Evolutionary conservation across 2,329 filamentous ascomycete genomes (phyloP).

Genomic region (Tolypocladium amazonense): DNA sequence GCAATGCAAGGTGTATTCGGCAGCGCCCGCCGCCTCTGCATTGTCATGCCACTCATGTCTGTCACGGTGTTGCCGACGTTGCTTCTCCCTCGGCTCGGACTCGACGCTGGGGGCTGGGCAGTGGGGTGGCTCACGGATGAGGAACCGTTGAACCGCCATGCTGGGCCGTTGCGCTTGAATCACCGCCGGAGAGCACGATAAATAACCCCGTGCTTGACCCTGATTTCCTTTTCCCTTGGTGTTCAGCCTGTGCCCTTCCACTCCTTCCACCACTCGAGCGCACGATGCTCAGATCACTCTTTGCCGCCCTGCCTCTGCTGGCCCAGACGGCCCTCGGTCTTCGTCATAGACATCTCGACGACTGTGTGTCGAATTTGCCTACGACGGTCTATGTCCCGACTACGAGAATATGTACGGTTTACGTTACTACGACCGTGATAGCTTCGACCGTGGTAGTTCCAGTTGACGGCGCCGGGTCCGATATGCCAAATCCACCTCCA

Average conservation of each 20-base stretch:
- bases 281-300: slow-evolving; percentile 13
- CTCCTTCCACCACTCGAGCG: neutral
- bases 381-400: neutral
- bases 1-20: no score
- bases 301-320: slow-evolving; percentile 14
- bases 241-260: neutral
- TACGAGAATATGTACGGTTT: neutral
- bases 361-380: neutral
- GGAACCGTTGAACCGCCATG: no score
- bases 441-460: neutral
- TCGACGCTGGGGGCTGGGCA: neutral
- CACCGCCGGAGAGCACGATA: neutral
- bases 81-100: neutral
- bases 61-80: neutral
- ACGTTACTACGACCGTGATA: neutral
- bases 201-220: neutral
- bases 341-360: neutral
- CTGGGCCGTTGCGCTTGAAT: neutral
- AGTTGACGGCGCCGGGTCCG: neutral
- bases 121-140: no score
- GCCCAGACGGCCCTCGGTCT: slow-evolving; percentile 10
- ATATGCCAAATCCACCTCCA: neutral
- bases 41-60: neutral
- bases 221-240: neutral
- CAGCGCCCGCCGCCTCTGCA: neutral